Base-by-base conservation (phyloP, 768 basidiomycete species). In the Pisolithus albus region DNA sequence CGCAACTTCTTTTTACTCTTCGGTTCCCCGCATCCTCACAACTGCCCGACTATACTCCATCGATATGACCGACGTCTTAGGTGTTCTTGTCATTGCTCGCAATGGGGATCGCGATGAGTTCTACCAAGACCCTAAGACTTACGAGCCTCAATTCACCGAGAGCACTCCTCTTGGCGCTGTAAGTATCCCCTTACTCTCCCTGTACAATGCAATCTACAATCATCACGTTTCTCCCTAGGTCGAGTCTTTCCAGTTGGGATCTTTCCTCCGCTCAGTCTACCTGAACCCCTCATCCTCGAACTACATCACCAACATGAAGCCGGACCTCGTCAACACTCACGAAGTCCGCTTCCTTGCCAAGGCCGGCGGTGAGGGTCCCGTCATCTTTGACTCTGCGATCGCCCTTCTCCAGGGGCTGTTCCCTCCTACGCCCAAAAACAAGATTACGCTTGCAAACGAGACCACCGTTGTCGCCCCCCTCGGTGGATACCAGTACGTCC, bases 381-480 rank as follows among this genome's bases (percentile, higher is more conserved):
- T 87, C 47, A 88, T 92, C 58, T 88, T 89, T 67, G 89, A 92
- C 74, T 86, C 86, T 6, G 84, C 88, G 30, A 84, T 86, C 49
- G 89, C 91, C 28, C 74, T 91, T 49, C 78, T 91, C 39, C 92
- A 93, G 69, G 89, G 90, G 40, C 74, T 92, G 46, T 91, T 84
- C 77, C 90, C 90, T 21, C 88, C 90, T n/a, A 86, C 78, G 63
- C 69, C 73, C 9, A 74, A 78, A 36, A 86, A 88, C 70, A 82
- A 78, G 62, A 85, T 86, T 58, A 74, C 74, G 6, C 82, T 94
- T 15, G 91, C 91, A 2, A 89, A 94, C 56, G 87, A 82, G 51
- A 81, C 82, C 13, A 79, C 74, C 23, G 72, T 93, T 56, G 67
- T 79, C 19, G 81, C 86, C 1, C 90, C 92, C 23, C 77, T 92